phyloP scores from a whole-genome alignment of 73 alveolate genomes.

The Uronychia setigera region DNA sequence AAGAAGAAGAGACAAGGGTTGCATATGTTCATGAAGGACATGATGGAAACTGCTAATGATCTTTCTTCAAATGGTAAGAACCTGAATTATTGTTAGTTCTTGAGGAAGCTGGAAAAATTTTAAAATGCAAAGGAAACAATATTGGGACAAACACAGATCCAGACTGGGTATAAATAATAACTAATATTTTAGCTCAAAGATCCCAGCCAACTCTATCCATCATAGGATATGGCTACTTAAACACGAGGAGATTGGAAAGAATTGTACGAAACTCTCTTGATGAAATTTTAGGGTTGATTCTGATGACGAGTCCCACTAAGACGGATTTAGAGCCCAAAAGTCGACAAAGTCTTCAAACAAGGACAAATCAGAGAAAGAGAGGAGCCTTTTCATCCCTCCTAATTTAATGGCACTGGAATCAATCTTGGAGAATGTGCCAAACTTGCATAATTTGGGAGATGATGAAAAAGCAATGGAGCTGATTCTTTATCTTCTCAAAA shows the following conservation, averaged over 20 bases:
- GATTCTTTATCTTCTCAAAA: neutral
- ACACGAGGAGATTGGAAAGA: too few relatives aligned
- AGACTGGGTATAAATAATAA: neutral
- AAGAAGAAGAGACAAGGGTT: neutral
- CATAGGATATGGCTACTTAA: too few relatives aligned
- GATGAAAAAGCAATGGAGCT: neutral
- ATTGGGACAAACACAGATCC: neutral
- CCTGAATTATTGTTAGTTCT: neutral
- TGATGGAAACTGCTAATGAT: neutral
- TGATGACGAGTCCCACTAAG: neutral
- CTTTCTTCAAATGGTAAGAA: neutral
- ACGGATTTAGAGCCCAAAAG: neutral
- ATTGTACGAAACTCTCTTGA: too few relatives aligned
- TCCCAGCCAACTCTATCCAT: neutral
- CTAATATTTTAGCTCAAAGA: neutral
- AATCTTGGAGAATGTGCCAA: neutral
- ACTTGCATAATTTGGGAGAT: neutral
- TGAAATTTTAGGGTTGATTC: too few relatives aligned
- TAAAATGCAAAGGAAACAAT: neutral
- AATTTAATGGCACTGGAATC: neutral
- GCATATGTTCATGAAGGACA: neutral
- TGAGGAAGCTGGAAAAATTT: neutral
- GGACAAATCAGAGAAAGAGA: constrained; percentile 1
- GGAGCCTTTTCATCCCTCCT: neutral
- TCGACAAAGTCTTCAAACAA: neutral